A percentile compares a stretch with the other conserved stretches of the same genome.
phyloP scores from a whole-genome alignment of 164 flowering plant genomes.

The Stephania cephalantha region DNA sequence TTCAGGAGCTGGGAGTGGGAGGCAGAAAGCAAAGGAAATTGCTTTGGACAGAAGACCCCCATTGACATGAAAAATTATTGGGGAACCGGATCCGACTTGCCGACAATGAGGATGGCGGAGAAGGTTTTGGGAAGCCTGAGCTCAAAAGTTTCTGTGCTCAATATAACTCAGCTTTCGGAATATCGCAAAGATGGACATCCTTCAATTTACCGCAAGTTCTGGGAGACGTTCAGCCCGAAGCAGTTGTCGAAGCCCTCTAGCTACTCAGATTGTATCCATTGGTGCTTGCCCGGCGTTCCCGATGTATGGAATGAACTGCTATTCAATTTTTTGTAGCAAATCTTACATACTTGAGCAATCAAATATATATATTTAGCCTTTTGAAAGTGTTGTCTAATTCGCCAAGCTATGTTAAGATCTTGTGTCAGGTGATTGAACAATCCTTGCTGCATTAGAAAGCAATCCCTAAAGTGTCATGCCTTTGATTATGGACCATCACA shows the following conservation, averaged over 20 bases:
- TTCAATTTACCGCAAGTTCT: conserved; percentile 82
- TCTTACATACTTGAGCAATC: not conserved
- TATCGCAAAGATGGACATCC: conserved; percentile 95
- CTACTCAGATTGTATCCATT: conserved; percentile 93
- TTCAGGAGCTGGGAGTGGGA: conserved; percentile 89
- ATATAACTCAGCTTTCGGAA: conserved; percentile 94
- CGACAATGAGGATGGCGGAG: conserved; percentile 78
- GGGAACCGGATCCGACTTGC: conserved; percentile 86
- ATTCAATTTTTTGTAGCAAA: conserved; percentile 50
- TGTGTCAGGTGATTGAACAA: not conserved
- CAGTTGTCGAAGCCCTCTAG: conserved; percentile 63
- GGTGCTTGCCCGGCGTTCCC: conserved; percentile 98
- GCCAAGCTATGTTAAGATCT: not conserved
- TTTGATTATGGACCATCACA: no score
- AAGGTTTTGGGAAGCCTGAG: conserved; percentile 40
- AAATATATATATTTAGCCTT: not conserved
- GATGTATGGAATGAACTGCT: conserved; percentile 94
- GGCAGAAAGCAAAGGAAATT: conserved; percentile 77
- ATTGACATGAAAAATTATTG: conserved; percentile 53
- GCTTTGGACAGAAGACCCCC: conserved; percentile 60
- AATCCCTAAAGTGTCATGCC: no score
- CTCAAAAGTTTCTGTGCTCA: conserved; percentile 60
- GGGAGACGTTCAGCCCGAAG: conserved; percentile 67
- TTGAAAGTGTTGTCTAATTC: not conserved
- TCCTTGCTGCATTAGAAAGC: not conserved